Evolutionary conservation across 108 stramenopile species (phyloP).

Genomic region (Cyclotella kingstonii): DNA sequence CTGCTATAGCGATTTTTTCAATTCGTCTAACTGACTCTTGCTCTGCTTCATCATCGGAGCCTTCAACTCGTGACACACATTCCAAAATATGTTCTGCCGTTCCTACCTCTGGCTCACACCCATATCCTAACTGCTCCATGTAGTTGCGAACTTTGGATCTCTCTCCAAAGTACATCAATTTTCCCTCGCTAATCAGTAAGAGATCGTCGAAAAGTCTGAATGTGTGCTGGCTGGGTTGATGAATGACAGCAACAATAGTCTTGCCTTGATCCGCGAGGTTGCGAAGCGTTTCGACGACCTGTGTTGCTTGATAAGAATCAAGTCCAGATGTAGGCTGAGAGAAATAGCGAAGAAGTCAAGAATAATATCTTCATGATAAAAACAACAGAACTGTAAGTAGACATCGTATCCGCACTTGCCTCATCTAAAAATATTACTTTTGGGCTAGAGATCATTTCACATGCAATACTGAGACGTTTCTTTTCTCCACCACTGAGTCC

Average conservation of each 20-base stretch:
- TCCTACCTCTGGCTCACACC: constrained; percentile 58
- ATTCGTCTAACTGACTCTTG: constrained; percentile 43
- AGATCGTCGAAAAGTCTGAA: constrained; percentile 86
- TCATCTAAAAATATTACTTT: constrained; percentile 80
- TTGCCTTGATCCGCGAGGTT: constrained; percentile 77
- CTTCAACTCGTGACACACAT: constrained; percentile 69
- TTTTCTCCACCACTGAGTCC: constrained; percentile 89
- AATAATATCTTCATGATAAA: neutral
- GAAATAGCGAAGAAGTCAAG: neutral
- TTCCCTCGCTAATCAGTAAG: constrained; percentile 80
- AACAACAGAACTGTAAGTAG: neutral
- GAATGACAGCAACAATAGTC: constrained; percentile 85
- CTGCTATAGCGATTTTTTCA: constrained; percentile 47
- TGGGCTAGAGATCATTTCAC: constrained; percentile 81
- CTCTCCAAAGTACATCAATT: constrained; percentile 81
- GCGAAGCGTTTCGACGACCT: constrained; percentile 65
- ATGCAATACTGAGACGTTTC: constrained; percentile 81
- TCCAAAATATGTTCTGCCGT: constrained; percentile 83
- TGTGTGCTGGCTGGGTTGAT: constrained; percentile 83
- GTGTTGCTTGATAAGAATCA: constrained; percentile 73
- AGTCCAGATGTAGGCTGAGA: constrained; percentile 63
- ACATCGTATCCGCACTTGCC: constrained; percentile 5
- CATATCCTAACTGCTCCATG: constrained; percentile 53
- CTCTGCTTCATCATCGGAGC: constrained; percentile 47
- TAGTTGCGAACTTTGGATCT: constrained; percentile 56